phyloP scores from a whole-genome alignment of 441 rosid species.

The Gossypium armourianum region DNA sequence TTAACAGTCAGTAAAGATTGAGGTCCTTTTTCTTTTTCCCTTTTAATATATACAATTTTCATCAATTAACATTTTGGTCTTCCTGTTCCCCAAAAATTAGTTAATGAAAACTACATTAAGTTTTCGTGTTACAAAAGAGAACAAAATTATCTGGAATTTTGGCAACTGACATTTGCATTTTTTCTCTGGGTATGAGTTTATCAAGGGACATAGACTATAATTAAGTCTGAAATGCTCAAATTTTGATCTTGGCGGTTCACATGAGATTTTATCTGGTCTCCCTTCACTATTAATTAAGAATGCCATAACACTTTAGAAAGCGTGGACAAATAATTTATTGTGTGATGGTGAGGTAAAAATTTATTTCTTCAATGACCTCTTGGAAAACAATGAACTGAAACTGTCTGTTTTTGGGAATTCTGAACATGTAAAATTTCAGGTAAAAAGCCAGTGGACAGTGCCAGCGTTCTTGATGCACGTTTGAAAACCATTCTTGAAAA shows the following conservation, averaged over 20 bases:
- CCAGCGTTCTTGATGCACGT: slow-evolving; percentile 39
- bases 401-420: background rate
- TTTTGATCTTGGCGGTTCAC: background rate
- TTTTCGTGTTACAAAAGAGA: background rate
- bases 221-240: slow-evolving; percentile 3
- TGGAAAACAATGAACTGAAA: background rate
- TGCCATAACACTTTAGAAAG: background rate
- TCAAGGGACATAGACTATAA: background rate
- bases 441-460: slow-evolving; percentile 28
- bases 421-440: slow-evolving; percentile 31
- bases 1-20: background rate
- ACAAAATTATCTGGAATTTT: background rate
- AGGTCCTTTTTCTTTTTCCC: background rate
- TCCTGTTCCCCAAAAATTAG: background rate
- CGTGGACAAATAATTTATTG: background rate
- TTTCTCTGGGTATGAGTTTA: background rate
- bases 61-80: background rate
- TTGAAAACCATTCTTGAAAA: slow-evolving; percentile 72
- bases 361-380: background rate
- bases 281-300: background rate
- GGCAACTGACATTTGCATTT: background rate
- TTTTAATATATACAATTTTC: background rate
- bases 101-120: background rate
- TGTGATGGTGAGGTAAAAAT: background rate
- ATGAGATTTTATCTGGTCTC: background rate